Percentiles rank a stretch among this genome's conserved stretches.
These are phyloP conservation scores for Epithemia pelagica DNA, from an alignment of 108 stramenopile species.

Conservation along the genomic window DNA sequence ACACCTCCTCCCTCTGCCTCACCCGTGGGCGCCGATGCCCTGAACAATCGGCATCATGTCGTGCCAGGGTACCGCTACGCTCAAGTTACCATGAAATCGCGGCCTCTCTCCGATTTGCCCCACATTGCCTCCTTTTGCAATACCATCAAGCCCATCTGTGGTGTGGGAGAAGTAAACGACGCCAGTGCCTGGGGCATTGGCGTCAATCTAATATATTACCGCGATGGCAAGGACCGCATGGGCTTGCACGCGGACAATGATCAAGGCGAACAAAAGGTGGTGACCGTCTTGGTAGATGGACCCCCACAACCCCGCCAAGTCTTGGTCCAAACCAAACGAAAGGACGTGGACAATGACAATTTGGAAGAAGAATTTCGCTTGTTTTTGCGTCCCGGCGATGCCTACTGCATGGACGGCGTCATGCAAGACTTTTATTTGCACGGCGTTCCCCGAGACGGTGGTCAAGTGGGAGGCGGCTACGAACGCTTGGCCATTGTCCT, in stretches of 20 bases:
- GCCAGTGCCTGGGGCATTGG: conserved; percentile 52
- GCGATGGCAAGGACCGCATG: conserved; percentile 43
- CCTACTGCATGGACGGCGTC: conserved; percentile 47
- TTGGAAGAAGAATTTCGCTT: conserved; percentile 21
- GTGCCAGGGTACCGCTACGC: conserved; percentile 28
- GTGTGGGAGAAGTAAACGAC: conserved; percentile 5
- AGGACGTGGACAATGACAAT: not conserved
- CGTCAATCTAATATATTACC: conserved; percentile 42
- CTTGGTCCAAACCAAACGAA: not conserved
- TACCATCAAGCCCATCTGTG: conserved; percentile 4
- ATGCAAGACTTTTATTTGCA: conserved; percentile 44
- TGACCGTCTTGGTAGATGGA: conserved; percentile 32
- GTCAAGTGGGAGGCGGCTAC: not conserved
- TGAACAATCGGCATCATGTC: not conserved
- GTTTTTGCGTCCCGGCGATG: conserved; percentile 38
- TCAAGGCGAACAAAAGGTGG: conserved; percentile 38
- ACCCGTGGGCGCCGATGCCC: not conserved
- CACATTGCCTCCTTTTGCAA: conserved; percentile 13
- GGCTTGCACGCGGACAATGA: conserved; percentile 60
- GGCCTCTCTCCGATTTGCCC: conserved; percentile 13
- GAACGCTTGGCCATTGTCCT: conserved; percentile 38
- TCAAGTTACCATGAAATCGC: conserved; percentile 21
- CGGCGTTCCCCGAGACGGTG: conserved; percentile 23
- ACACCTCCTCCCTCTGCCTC: not conserved
- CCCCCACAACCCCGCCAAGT: not conserved